Evolutionary conservation across 345 rosid species (phyloP), one percentile per base, ranked within the genome.

Genomic region (Citrus trifoliata): DNA sequence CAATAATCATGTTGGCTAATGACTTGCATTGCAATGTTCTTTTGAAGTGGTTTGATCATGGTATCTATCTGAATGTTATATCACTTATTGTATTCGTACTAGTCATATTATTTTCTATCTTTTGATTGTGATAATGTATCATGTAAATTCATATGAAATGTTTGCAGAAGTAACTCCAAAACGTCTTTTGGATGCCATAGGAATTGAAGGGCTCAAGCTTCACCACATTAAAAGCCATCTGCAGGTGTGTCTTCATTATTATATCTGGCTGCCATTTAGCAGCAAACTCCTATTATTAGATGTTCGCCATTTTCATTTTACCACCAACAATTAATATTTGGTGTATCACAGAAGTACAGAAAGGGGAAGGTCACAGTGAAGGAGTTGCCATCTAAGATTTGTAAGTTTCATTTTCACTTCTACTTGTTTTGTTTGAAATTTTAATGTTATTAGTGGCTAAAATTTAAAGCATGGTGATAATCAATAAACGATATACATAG

Each of bases 181-280:
- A 76, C 16, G 67, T 63, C 46, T 83, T 42, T 30, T 33, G n/a
- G 8, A 30, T 2, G 0, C 51, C 16, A 83, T 86, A 87, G 53
- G 69, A 46, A 46, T 83, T 0, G 21, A 61, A 3, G 85, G 88
- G 30, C 67, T 83, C 6, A 30, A 48, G 35, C 74, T 83, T 65
- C 24, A 18, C 25, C 85, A 78, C 53, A 81, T 86, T 9, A 84
- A 86, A 75, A 84, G 87, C 70, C 87, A 84, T 48, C 79, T 86
- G 7, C 85, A 83, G 68, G 83, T 83, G 19, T 67, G 48, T 76
- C 71, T 69, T 24, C 30, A 62, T 37, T 70, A n/a, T 6, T 70
- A 21, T 6, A 10, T 48, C 27, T 56, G n/a, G 38, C 53, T 32
- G 10, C 71, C 27, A 10, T 21, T 71, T 48, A 28, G 48, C 32